phyloP scores from a whole-genome alignment of 2,329 filamentous ascomycete species.

The Diaporthe eres region DNA sequence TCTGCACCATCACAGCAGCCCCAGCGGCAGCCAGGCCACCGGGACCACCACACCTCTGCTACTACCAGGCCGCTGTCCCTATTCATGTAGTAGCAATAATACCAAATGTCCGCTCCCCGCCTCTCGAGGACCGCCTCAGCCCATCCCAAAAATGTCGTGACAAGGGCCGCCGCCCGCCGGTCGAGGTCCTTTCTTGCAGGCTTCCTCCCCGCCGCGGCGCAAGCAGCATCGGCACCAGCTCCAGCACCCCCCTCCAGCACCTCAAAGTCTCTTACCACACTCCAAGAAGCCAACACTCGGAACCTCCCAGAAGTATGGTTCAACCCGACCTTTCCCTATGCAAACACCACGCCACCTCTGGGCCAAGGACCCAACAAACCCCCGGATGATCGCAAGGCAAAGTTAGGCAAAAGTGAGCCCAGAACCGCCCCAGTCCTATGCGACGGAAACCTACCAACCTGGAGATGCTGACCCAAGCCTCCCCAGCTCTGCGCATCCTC shows the following conservation, averaged over 20 bases:
- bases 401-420: slow-evolving; percentile 73
- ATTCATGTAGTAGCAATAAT: slow-evolving; percentile 45
- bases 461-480: neutral
- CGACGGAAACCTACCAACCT: neutral
- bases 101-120: slow-evolving; percentile 54
- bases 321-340: slow-evolving; percentile 54
- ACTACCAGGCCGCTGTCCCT: neutral
- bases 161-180: slow-evolving; percentile 46
- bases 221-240: slow-evolving; percentile 37
- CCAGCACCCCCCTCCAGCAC: slow-evolving; percentile 34
- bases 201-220: slow-evolving; percentile 34
- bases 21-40: neutral
- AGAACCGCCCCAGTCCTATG: neutral
- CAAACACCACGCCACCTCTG: slow-evolving; percentile 44
- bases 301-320: slow-evolving; percentile 60
- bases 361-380: slow-evolving; percentile 51
- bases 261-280: slow-evolving; percentile 42
- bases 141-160: slow-evolving; percentile 46
- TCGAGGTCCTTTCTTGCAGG: slow-evolving; percentile 43
- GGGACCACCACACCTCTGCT: slow-evolving; percentile 38
- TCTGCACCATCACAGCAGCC: neutral
- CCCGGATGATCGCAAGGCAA: slow-evolving; percentile 70
- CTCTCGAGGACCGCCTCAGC: slow-evolving; percentile 49
- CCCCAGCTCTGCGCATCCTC: slow-evolving; percentile 72
- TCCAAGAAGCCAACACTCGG: slow-evolving; percentile 46